Evolutionary conservation across 441 rosid genomes (phyloP), one percentile per base, ranked within the genome.

Genomic region (Pelargonium myrrhifolium): DNA sequence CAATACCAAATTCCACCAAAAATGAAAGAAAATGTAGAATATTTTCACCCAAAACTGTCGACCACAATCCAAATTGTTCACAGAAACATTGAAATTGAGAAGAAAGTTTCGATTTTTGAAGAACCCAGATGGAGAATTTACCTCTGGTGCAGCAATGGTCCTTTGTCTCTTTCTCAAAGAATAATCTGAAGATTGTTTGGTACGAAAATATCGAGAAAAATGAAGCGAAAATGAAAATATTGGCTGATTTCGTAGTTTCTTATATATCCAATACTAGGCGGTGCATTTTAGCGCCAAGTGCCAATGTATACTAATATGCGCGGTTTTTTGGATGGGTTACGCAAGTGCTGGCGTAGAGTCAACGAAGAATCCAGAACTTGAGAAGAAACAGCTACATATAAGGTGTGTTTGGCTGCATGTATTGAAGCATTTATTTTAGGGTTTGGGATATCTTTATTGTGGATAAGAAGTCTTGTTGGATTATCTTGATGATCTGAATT

Each of bases 311-410:
- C 84, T 78, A 81, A 65, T 69, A 42, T 76, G 72, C 40, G 64
- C 84, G 18, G 59, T 20, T 0, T 3, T 17, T 9, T n/a, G 9
- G 37, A 22, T 7, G 1, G 12, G 12, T n/a, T 31, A 64, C 84
- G 77, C 62, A 76, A 9, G 76, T 53, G 81, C 79, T 76, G 75
- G 22, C 81, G 78, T 78, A 56, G 14, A 10, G 4, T 9, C 17
- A 11, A 1, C 7, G 61, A 68, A 7, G 68, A 21, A 9, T 76
- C 73, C 59, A 35, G 75, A 75, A 51, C 3, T 42, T 26, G 5
- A 10, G 43, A 3, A 49, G 56, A 15, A 49, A n/a, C 56, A 49
- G 18, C 62, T 20, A 15, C 15, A 47, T 47, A n/a, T 11, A 9
- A 11, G 24, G 9, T 37, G 21, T 3, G 68, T 49, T 72, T 61